Percentiles rank a stretch among this genome's conserved stretches.
Conservation (phyloP, 306 rosid genomes). For the Abrus precatorius region DNA sequence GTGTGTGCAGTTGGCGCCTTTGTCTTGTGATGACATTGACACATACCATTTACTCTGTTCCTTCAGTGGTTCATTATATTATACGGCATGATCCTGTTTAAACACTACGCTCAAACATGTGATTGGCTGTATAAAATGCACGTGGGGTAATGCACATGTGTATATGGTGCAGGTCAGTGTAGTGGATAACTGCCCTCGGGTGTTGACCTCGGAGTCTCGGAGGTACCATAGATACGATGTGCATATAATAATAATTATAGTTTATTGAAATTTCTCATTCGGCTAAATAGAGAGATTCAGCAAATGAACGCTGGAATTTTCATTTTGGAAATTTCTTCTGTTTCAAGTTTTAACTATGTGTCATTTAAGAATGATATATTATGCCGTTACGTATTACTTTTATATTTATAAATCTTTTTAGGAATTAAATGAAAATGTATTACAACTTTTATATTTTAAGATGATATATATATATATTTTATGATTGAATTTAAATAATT, state of each 20-base stretch:
- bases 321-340: neutral
- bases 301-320: neutral
- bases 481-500: no score
- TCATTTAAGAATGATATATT: no score
- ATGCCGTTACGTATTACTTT: no score
- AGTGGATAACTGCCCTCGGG: neutral
- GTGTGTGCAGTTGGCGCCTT: no score
- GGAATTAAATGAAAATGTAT: no score
- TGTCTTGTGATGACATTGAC: no score
- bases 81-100: neutral
- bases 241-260: no score
- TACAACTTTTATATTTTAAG: no score
- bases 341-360: neutral
- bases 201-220: constrained; percentile 1
- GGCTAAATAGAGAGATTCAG: neutral
- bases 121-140: neutral
- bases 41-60: no score
- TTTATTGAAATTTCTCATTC: neutral
- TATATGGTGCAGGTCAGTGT: neutral
- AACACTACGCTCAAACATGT: neutral
- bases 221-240: neutral
- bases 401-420: no score
- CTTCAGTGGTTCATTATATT: neutral
- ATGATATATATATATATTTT: no score
- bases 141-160: neutral